Conservation (phyloP, 805 yeast genomes). For the Candida fluviatilis region DNA sequence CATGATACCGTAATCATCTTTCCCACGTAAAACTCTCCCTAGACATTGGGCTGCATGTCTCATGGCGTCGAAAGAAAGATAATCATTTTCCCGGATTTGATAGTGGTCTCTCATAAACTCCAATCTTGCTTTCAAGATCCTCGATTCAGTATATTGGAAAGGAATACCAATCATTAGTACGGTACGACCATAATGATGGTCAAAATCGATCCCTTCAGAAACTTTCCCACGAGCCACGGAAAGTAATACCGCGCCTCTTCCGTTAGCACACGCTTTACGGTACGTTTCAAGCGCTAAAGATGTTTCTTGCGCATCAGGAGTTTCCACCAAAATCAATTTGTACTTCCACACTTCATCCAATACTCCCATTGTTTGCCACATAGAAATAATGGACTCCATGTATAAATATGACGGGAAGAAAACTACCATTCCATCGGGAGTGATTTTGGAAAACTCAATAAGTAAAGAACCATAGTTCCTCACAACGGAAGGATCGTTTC, state of each 20-base stretch:
- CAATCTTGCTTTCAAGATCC: constrained; percentile 89
- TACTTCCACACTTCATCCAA: constrained; percentile 98
- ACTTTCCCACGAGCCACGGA: constrained; percentile 99
- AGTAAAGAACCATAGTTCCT: constrained; percentile 92
- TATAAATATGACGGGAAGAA: constrained; percentile 95
- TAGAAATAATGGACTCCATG: constrained; percentile 96
- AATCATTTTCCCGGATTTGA: constrained; percentile 91
- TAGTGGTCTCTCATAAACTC: constrained; percentile 92
- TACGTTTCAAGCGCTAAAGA: constrained; percentile 93
- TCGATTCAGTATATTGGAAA: constrained; percentile 96
- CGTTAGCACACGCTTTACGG: constrained; percentile 94
- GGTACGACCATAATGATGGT: constrained; percentile 95
- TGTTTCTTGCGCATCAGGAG: constrained; percentile 99
- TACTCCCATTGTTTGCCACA: constrained; percentile 99
- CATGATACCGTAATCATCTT: constrained; percentile 98
- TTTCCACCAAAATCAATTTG: constrained; percentile 89
- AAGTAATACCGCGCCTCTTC: constrained; percentile 92
- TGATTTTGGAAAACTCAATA: constrained; percentile 88
- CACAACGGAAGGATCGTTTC: constrained; percentile 97
- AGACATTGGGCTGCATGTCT: constrained; percentile 98
- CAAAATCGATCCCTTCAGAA: constrained; percentile 98
- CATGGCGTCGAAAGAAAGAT: constrained; percentile 97
- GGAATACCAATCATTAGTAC: constrained; percentile 99
- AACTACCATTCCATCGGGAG: constrained; percentile 98
- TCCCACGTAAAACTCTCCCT: constrained; percentile 96